A percentile compares a stretch with the other conserved stretches of the same genome.
Evolutionary conservation across 306 rosid species (phyloP).

Genomic region (Trifolium subterraneum): DNA sequence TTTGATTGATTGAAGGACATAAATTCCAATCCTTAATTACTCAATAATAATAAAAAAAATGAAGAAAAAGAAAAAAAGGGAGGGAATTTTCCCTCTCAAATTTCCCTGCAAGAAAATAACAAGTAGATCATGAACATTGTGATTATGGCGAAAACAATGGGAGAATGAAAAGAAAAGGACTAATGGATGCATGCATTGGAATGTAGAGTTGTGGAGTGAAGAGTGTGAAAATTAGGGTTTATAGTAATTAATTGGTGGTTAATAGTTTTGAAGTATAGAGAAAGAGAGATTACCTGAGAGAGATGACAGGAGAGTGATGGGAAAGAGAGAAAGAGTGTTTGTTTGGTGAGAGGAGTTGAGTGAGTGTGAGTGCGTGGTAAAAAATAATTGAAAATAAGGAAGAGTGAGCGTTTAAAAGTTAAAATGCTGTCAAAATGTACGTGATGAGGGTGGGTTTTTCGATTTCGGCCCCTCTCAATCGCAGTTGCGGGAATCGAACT

Average conservation of each 20-base stretch:
- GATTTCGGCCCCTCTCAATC: no score
- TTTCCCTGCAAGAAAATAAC: conserved; percentile 61
- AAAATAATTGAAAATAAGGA: no score
- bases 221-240: conserved; percentile 64
- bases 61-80: background rate
- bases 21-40: conserved; percentile 77
- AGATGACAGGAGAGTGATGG: conserved; percentile 28
- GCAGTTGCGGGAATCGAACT: no score
- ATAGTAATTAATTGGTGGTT: conserved; percentile 6
- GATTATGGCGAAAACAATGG: background rate
- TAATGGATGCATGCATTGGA: no score
- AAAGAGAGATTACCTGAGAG: conserved; percentile 20
- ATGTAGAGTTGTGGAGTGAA: background rate
- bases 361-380: no score
- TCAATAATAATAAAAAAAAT: no score
- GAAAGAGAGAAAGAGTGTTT: background rate
- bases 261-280: conserved; percentile 26
- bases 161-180: no score
- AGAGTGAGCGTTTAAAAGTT: no score
- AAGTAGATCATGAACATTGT: conserved; percentile 48
- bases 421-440: no score
- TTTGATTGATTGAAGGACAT: conserved; percentile 99
- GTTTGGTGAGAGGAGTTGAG: no score
- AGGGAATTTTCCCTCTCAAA: conserved; percentile 19
- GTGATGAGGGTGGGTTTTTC: no score